Conservation (phyloP, 176 grass and related monocot genomes). For the Carex cristatella region DNA sequence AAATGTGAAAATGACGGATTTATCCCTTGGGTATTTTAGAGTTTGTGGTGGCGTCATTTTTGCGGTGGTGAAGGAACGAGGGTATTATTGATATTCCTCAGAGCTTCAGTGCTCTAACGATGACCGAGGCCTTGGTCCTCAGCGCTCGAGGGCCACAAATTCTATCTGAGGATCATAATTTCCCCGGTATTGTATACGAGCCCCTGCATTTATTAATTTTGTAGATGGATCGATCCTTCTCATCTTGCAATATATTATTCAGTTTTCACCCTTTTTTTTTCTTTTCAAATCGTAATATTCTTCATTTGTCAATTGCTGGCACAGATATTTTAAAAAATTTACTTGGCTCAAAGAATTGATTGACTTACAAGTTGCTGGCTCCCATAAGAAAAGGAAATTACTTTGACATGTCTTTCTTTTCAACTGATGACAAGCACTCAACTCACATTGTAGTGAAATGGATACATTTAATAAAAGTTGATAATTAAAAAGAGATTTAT, state of each 20-base stretch:
- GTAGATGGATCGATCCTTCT: neutral
- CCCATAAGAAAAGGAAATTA: neutral
- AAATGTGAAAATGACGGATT: slow-evolving; percentile 6
- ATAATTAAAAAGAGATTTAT: too few relatives aligned
- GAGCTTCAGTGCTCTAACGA: neutral
- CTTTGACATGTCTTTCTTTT: too few relatives aligned
- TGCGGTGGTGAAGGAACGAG: neutral
- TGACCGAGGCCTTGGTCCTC: neutral
- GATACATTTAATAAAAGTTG: neutral
- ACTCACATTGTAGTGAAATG: neutral
- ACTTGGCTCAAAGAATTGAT: neutral
- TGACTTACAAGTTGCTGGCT: neutral
- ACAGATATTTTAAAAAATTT: neutral
- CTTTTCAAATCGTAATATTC: neutral
- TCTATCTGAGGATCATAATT: neutral
- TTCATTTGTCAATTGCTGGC: neutral
- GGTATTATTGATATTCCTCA: neutral
- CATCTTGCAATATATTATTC: neutral
- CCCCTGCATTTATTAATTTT: neutral
- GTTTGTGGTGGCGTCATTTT: neutral
- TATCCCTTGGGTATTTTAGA: neutral
- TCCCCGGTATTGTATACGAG: neutral
- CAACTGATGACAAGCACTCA: too few relatives aligned
- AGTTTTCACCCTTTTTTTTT: neutral
- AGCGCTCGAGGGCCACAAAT: neutral